Evolutionary conservation across 208 protist species (phyloP), one percentile per base, ranked within the genome.

Genomic region (Acanthamoeba culbertsoni): DNA sequence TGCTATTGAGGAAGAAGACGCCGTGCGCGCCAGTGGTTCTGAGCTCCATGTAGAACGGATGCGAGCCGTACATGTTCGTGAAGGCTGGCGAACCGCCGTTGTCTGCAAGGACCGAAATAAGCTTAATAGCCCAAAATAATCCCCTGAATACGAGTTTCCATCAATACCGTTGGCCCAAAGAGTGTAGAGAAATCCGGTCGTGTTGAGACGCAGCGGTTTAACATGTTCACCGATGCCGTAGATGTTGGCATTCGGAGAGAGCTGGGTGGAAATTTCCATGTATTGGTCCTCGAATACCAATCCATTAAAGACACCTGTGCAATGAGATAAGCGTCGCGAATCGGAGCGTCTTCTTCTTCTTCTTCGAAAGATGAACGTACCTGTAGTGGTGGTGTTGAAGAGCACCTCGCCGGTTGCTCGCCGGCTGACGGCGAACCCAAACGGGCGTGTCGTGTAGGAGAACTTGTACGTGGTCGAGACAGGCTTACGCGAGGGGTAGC

Each of bases 1-100:
- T 98, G 20, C 93, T 94, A 45, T 98, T 98, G 7, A 96, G 93
- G 12, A 98, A 63, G 42, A 98, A 98, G 4, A 97, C 94, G 40
- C 94, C 95, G 71, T 93, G 90, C 28, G 90, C 46, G 40, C 51
- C 51, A 12, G 65, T 43, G 4, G 1, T 23, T 26, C n/a, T 28
- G n/a, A 96, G 35, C 51, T 97, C 59, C 62, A 97, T 68, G 88
- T 97, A 97, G 88, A 98, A 96, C 37, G 97, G 97, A 65, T 97
- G 96, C 23, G 75, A 63, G 35, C 97, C 97, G 79, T 97, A 97
- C 26, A 96, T 46, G 75, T 96, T 96, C 6, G 46, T 93, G 59
- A 86, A 79, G 8, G 43, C 18, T 20, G 90, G 90, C 20, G 90
- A 68, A 10, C 90, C 90, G 8, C 45, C 86, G 33, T 94, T 45